A percentile compares a stretch with the other conserved stretches of the same genome.
Evolutionary conservation across 163 green algal species (phyloP).

Genomic region (Chlamydomonas reinhardtii): DNA sequence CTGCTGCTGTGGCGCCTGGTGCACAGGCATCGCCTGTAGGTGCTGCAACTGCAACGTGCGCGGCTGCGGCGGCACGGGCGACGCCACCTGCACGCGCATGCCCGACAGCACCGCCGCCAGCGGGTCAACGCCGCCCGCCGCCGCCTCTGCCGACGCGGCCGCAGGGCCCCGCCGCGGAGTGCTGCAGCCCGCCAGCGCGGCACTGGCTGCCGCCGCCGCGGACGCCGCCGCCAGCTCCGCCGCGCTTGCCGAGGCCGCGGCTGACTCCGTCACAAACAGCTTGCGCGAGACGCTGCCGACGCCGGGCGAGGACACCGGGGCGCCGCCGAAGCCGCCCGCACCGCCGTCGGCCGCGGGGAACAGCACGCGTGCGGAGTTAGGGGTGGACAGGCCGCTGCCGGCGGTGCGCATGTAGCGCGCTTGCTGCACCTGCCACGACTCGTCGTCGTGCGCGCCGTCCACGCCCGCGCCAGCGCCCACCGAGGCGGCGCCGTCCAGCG

Average conservation of each 20-base stretch:
- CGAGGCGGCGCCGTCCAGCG: not conserved
- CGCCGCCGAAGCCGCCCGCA: no score
- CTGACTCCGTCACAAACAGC: not conserved
- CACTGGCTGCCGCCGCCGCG: not conserved
- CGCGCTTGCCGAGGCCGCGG: not conserved
- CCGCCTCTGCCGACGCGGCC: no score
- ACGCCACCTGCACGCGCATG: conserved; percentile 40
- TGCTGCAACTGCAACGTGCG: not conserved
- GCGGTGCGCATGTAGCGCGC: not conserved
- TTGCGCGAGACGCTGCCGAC: not conserved
- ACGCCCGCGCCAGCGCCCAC: not conserved
- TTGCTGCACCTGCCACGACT: conserved; percentile 35
- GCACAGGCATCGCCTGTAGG: no score
- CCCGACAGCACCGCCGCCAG: not conserved
- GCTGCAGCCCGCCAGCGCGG: no score
- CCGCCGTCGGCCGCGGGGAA: not conserved
- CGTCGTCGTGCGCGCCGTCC: not conserved
- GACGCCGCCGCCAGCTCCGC: not conserved
- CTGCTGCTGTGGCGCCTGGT: not conserved
- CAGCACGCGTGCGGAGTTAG: not conserved
- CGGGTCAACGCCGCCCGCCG: not conserved
- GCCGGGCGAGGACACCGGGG: not conserved
- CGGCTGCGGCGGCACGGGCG: not conserved
- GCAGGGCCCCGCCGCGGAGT: not conserved
- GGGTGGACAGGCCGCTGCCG: not conserved